Percentiles rank a stretch among this genome's conserved stretches.
Conservation (phyloP, 129 eudicot genomes). For the Flaveria linearis region DNA sequence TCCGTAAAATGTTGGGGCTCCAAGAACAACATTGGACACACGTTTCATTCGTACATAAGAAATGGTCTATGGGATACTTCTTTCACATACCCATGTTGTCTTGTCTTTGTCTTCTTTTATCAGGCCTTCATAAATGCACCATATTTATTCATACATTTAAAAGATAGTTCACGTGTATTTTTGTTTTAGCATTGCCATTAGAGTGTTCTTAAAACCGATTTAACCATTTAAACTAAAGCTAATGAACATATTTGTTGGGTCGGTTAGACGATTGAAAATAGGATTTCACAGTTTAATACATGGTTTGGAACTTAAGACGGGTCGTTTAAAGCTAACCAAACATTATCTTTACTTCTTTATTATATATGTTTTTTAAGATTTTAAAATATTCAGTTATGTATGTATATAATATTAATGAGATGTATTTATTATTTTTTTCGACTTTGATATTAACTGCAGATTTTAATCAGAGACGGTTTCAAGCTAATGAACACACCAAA, state of each 20-base stretch:
- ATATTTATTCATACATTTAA: background rate
- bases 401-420: too few relatives aligned
- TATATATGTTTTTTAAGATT: too few relatives aligned
- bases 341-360: too few relatives aligned
- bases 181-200: background rate
- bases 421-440: too few relatives aligned
- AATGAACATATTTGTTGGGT: background rate
- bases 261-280: background rate
- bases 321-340: too few relatives aligned
- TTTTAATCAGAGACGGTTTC: background rate
- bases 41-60: conserved; percentile 19
- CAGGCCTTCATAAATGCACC: conserved; percentile 25
- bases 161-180: too few relatives aligned
- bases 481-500: background rate
- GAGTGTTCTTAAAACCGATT: background rate
- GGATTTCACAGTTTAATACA: too few relatives aligned
- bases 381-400: too few relatives aligned
- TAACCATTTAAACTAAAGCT: background rate
- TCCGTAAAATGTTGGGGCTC: background rate
- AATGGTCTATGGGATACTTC: conserved; percentile 23
- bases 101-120: conserved; percentile 24
- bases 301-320: too few relatives aligned
- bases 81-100: conserved; percentile 26
- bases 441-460: too few relatives aligned
- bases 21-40: conserved; percentile 27